Base-by-base conservation (phyloP, 2,329 filamentous ascomycete genomes). In the Phoma sp. region DNA sequence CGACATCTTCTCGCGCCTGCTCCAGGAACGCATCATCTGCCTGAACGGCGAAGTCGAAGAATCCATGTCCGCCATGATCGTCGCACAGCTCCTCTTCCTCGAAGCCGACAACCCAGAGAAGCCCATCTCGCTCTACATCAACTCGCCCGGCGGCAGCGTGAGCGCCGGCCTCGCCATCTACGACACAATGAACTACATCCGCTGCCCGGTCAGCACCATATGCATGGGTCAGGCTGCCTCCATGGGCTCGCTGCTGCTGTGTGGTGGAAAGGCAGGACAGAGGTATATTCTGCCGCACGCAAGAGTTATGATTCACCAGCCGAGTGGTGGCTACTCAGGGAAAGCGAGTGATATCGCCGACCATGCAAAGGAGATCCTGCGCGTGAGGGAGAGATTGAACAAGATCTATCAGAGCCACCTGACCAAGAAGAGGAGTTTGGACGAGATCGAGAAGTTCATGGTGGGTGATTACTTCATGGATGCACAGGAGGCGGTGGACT, bases 101-200 rank as follows among this genome's bases (percentile, higher is more conserved):
- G 96, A 99, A 82, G 95, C 93, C 68, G 95, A 99, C 72, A 92
- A 91, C 69, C 93, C 93, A 3, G 87, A 96, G 50, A 97, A 96
- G 75, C 90, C 92, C 11, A 98, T 99, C 62, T 95, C 91, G 46
- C 90, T 99, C 75, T 99, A 99, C 77, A 99, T 99, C 76, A 96
- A 99, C 79, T 96, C 91, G 0, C 93, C 93, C 0, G 95, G 95
- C 42, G 95, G 95, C 50, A 93, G 90, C 34, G 93, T 99, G 33
- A 93, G 90, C 57, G 93, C 95, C 53, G 81, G 81, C 3, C 80
- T 88, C 56, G 93, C 95, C 21, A 98, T 99, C 69, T 99, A 99
- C 82, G 95, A 99, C 74, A 99, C 95, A 11, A 98, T 99, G 93
- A 87, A 89, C 65, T 99, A 99, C 76, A 98, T 99, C 72, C 87